Evolutionary conservation across 1,284 basidiomycete genomes (phyloP).

Genomic region (Sanguinoderma infundibulare): DNA sequence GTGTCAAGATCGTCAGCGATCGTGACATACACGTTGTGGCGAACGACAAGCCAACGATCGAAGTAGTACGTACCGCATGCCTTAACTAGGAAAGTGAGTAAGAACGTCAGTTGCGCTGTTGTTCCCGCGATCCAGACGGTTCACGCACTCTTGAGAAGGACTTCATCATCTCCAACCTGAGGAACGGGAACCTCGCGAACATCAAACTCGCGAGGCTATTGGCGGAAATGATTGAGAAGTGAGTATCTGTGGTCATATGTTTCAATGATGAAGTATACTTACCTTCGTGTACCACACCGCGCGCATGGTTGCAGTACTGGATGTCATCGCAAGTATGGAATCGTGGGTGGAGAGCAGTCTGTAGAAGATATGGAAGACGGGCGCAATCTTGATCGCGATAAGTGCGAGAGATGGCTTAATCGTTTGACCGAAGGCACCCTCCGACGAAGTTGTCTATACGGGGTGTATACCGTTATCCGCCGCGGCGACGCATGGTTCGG

Average conservation of each 20-base stretch:
- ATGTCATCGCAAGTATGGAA: not conserved
- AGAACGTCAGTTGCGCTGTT: not conserved
- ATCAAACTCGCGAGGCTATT: slow-evolving; percentile 64
- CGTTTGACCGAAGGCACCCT: not conserved
- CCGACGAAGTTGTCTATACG: not conserved
- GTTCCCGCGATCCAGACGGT: not conserved
- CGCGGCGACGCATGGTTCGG: not conserved
- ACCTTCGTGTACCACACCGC: slow-evolving; percentile 55
- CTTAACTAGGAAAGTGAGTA: slow-evolving; percentile 17
- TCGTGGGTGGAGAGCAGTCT: not conserved
- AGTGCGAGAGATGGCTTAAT: not conserved
- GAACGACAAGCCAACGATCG: not conserved
- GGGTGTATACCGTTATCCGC: not conserved
- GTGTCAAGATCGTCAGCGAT: not conserved
- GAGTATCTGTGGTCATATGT: not conserved
- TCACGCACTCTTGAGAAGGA: slow-evolving; percentile 67
- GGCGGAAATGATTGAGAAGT: not conserved
- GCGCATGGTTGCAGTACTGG: slow-evolving; percentile 44
- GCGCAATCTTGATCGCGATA: not conserved
- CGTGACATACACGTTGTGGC: not conserved
- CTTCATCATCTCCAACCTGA: slow-evolving; percentile 62
- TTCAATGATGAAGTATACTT: too few species aligned
- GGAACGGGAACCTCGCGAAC: slow-evolving; percentile 69
- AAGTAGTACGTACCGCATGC: slow-evolving; percentile 19
- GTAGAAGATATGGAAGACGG: not conserved